phyloP scores from a whole-genome alignment of 768 basidiomycete species.

The Omphalotus guepiniiformis region DNA sequence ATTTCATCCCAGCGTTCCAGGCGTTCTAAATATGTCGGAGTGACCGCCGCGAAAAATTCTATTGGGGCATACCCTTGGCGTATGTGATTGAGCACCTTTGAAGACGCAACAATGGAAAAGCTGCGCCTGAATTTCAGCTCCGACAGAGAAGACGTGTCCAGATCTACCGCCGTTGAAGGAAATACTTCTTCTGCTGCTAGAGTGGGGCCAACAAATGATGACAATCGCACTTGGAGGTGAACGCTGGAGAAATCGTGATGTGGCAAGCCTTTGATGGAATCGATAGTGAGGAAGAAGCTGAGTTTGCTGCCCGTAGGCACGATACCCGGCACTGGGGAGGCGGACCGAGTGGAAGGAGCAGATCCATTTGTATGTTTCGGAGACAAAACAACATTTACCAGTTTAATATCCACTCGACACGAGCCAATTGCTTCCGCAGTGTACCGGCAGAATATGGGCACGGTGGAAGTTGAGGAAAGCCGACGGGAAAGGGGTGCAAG shows the following conservation, averaged over 20 bases:
- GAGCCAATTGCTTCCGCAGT: constrained; percentile 95
- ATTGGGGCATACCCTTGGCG: constrained; percentile 77
- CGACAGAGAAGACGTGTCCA: constrained; percentile 65
- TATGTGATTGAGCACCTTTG: constrained; percentile 69
- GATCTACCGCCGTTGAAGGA: constrained; percentile 69
- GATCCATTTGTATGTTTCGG: constrained; percentile 60
- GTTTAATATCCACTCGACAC: constrained; percentile 82
- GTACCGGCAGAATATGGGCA: constrained; percentile 91
- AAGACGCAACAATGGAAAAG: constrained; percentile 73
- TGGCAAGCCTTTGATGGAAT: constrained; percentile 84
- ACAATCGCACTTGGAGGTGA: constrained; percentile 85
- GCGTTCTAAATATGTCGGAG: constrained; percentile 80
- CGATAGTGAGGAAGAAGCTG: constrained; percentile 80
- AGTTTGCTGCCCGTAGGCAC: constrained; percentile 78
- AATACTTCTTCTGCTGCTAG: constrained; percentile 77
- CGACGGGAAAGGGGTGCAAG: constrained; percentile 77
- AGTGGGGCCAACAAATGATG: constrained; percentile 76
- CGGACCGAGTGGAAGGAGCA: constrained; percentile 62
- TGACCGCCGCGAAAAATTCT: constrained; percentile 84
- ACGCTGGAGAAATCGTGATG: constrained; percentile 84
- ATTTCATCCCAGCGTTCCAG: constrained; percentile 93
- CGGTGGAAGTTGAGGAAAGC: constrained; percentile 66
- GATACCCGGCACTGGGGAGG: constrained; percentile 66
- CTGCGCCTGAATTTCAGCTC: constrained; percentile 81
- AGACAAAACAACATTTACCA: constrained; percentile 64